Conservation (phyloP, 441 rosid genomes). For the Pelargonium fulgidum region DNA sequence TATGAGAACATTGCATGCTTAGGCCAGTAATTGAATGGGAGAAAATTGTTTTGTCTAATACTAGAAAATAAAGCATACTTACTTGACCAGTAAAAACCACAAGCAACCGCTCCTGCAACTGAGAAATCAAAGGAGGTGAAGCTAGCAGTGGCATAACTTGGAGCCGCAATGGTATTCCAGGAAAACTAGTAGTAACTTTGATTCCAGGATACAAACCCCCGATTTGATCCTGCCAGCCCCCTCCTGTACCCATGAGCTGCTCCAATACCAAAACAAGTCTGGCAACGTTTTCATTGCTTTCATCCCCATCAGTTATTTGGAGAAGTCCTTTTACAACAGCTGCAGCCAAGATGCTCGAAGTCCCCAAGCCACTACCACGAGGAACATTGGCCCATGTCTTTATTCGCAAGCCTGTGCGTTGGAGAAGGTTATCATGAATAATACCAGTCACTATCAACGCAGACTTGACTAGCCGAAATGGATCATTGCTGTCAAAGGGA, state of each 20-base stretch:
- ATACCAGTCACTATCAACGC: constrained; percentile 74
- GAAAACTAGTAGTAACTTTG: constrained; percentile 76
- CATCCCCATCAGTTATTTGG: constrained; percentile 62
- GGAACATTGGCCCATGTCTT: constrained; percentile 90
- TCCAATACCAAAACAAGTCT: constrained; percentile 80
- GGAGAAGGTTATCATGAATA: constrained; percentile 36
- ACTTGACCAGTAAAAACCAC: constrained; percentile 96
- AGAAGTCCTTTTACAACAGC: constrained; percentile 85
- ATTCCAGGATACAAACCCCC: constrained; percentile 86
- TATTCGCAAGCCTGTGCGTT: constrained; percentile 47
- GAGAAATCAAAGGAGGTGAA: constrained; percentile 47
- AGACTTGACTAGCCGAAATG: constrained; percentile 78
- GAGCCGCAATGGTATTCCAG: constrained; percentile 78
- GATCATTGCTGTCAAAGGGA: constrained; percentile 58
- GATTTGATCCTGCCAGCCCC: constrained; percentile 97
- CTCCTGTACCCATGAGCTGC: constrained; percentile 96
- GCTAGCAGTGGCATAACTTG: constrained; percentile 76
- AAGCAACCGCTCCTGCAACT: constrained; percentile 74
- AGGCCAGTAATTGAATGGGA: no score
- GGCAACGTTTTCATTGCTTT: constrained; percentile 74
- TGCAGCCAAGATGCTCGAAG: constrained; percentile 94
- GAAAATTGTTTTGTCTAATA: neutral
- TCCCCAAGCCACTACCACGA: constrained; percentile 89
- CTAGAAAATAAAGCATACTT: constrained; percentile 21
- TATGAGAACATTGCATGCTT: no score